A percentile compares a stretch with the other conserved stretches of the same genome.
phyloP scores from a whole-genome alignment of 768 basidiomycete species.

The Tephrocybe sp. region DNA sequence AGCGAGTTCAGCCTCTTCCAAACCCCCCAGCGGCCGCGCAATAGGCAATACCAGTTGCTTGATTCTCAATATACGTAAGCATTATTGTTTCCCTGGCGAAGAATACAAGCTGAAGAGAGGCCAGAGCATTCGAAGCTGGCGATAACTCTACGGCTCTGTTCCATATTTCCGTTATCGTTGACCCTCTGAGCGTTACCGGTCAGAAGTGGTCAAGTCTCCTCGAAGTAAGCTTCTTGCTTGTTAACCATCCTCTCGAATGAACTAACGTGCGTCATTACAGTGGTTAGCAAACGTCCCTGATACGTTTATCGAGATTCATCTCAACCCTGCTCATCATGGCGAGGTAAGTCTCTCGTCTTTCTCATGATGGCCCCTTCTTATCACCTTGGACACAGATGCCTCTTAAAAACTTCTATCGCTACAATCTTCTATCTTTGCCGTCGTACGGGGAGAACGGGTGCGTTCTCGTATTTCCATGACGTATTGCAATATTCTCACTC shows the following conservation, averaged over 20 bases:
- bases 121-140: slow-evolving; percentile 70
- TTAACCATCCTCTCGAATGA: neutral
- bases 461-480: slow-evolving; percentile 20
- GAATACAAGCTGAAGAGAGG: neutral
- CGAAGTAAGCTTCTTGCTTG: slow-evolving; percentile 44
- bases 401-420: slow-evolving; percentile 91
- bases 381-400: slow-evolving; percentile 58
- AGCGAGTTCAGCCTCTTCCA: slow-evolving; percentile 76
- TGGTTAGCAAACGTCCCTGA: slow-evolving; percentile 67
- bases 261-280: slow-evolving; percentile 29
- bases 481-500: neutral
- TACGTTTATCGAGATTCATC: slow-evolving; percentile 70
- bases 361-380: no score
- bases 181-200: slow-evolving; percentile 82
- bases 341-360: slow-evolving; percentile 59
- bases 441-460: slow-evolving; percentile 74
- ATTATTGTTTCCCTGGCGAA: neutral
- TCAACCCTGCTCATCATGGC: slow-evolving; percentile 66
- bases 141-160: slow-evolving; percentile 65
- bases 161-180: slow-evolving; percentile 72
- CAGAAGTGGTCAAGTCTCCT: slow-evolving; percentile 87
- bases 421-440: slow-evolving; percentile 57
- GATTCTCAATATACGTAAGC: slow-evolving; percentile 67
- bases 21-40: slow-evolving; percentile 57
- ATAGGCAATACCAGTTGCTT: slow-evolving; percentile 58